Percentiles rank a stretch among this genome's conserved stretches.
Evolutionary conservation across 805 yeast species (phyloP).

Genomic region (Schizosaccharomyces lindneri): DNA sequence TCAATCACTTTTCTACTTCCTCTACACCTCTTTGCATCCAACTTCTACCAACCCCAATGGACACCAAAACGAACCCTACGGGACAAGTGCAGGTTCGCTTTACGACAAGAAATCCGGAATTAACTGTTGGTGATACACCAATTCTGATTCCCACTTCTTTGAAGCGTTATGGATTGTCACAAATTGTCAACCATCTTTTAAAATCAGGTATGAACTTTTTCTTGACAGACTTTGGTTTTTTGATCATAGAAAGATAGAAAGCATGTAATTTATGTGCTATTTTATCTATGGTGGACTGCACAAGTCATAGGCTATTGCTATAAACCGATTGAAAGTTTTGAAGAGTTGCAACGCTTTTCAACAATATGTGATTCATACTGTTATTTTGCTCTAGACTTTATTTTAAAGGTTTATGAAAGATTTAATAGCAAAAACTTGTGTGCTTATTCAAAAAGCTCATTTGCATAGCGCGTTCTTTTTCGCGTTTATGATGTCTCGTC

Average conservation of each 20-base stretch:
- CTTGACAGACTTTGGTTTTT: not conserved
- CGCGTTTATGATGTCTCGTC: not conserved
- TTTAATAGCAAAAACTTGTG: too few relatives aligned
- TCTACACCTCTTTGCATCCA: not conserved
- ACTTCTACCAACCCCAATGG: not conserved
- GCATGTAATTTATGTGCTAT: too few relatives aligned
- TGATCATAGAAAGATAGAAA: too few relatives aligned
- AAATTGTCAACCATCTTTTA: conserved; percentile 77
- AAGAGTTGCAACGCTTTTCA: too few relatives aligned
- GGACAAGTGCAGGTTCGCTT: conserved; percentile 15
- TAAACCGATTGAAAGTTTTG: too few relatives aligned
- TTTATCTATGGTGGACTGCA: too few relatives aligned
- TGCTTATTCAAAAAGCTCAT: too few relatives aligned
- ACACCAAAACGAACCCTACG: not conserved
- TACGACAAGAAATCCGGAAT: conserved; percentile 55
- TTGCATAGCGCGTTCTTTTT: not conserved
- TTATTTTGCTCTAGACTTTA: too few relatives aligned
- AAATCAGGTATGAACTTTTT: conserved; percentile 11
- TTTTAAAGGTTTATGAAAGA: too few relatives aligned
- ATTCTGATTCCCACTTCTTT: conserved; percentile 66
- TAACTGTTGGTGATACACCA: conserved; percentile 59
- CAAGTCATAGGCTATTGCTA: too few relatives aligned
- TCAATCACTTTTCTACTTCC: not conserved
- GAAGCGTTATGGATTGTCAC: conserved; percentile 79
- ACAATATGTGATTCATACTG: too few relatives aligned